Evolutionary conservation across 2,329 filamentous ascomycete genomes (phyloP).

Genomic region (Fusarium xyrophilum): DNA sequence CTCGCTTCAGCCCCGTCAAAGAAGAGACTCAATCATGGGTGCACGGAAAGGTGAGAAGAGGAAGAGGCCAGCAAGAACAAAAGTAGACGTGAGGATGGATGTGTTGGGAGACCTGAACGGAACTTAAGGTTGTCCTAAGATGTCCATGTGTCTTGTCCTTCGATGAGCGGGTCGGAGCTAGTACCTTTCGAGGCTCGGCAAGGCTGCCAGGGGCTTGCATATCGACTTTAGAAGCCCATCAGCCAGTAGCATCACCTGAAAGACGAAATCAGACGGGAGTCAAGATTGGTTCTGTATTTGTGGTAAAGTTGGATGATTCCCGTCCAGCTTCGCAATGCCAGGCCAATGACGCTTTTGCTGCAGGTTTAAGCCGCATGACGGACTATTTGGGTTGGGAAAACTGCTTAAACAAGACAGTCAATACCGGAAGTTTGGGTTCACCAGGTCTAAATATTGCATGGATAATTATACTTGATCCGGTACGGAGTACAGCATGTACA

Average conservation of each 20-base stretch:
- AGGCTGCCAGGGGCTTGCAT: slow-evolving; percentile 43
- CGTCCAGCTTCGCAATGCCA: slow-evolving; percentile 6
- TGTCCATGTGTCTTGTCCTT: slow-evolving; percentile 41
- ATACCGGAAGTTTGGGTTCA: not conserved
- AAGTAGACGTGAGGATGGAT: slow-evolving; percentile 23
- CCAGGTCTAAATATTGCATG: not conserved
- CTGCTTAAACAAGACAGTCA: not conserved
- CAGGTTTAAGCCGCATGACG: slow-evolving; percentile 13
- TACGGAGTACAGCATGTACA: not conserved
- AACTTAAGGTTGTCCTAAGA: slow-evolving; percentile 22
- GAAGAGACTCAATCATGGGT: slow-evolving; percentile 20
- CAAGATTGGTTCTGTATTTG: slow-evolving; percentile 16
- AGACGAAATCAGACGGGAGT: not conserved
- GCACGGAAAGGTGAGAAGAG: slow-evolving; percentile 15
- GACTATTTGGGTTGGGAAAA: not conserved
- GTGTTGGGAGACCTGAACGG: slow-evolving; percentile 14
- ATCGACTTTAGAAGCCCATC: slow-evolving; percentile 17
- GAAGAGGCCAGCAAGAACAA: slow-evolving; percentile 27
- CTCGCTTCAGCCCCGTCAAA: slow-evolving; percentile 19
- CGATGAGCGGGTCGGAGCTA: slow-evolving; percentile 37
- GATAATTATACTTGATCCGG: not conserved
- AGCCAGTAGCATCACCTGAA: slow-evolving; percentile 20
- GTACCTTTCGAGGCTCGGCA: slow-evolving; percentile 36
- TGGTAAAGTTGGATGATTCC: slow-evolving; percentile 2
- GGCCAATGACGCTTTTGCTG: slow-evolving; percentile 18